phyloP scores from a whole-genome alignment of 768 basidiomycete genomes.

The Lentinula boryana region DNA sequence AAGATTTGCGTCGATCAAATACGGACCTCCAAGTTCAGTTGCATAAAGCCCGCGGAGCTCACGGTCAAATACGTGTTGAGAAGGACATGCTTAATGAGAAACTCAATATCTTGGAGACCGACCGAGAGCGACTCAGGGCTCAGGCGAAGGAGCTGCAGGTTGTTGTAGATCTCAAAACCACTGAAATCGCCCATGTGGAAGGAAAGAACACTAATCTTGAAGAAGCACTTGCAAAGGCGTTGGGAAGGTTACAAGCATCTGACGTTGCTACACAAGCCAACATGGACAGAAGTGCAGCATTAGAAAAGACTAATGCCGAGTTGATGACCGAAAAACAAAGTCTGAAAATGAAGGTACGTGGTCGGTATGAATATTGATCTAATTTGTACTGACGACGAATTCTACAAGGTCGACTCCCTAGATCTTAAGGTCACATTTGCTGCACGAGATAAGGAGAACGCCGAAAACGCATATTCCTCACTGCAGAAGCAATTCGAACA shows the following conservation, averaged over 20 bases:
- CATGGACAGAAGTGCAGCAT: constrained; percentile 51
- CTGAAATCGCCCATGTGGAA: constrained; percentile 42
- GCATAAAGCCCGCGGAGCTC: constrained; percentile 69
- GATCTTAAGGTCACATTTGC: constrained; percentile 53
- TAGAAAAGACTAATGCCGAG: constrained; percentile 60
- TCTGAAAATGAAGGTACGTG: constrained; percentile 54
- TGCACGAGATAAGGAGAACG: constrained; percentile 58
- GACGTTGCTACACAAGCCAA: constrained; percentile 59
- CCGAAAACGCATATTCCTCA: constrained; percentile 39
- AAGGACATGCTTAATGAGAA: constrained; percentile 71
- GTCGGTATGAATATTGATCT: not conserved
- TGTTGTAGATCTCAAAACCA: constrained; percentile 31
- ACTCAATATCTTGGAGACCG: constrained; percentile 49
- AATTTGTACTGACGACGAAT: constrained; percentile 10
- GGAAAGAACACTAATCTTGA: constrained; percentile 58
- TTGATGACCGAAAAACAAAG: constrained; percentile 47
- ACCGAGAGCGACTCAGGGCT: constrained; percentile 54
- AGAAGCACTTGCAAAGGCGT: constrained; percentile 66
- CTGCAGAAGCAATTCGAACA: constrained; percentile 60
- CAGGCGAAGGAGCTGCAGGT: constrained; percentile 51
- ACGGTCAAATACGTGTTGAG: constrained; percentile 77
- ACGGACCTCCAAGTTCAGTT: constrained; percentile 68
- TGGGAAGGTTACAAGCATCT: constrained; percentile 65
- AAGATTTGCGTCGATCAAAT: constrained; percentile 64
- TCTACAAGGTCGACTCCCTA: constrained; percentile 49